phyloP scores from a whole-genome alignment of 2,329 filamentous ascomycete species.

The Calonectria fujianensis region DNA sequence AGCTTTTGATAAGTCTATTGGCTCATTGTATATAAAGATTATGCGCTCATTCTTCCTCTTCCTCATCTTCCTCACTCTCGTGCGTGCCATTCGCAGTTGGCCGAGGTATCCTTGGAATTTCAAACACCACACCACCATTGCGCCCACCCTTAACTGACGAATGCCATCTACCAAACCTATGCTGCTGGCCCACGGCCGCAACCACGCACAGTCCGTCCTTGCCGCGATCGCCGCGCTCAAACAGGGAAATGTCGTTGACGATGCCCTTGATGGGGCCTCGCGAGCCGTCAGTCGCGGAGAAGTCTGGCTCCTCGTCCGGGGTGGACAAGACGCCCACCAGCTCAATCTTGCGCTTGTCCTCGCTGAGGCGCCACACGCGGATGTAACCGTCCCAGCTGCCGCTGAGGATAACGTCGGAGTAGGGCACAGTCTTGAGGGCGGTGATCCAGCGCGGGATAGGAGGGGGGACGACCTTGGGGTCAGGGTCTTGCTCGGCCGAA shows the following conservation, averaged over 20 bases:
- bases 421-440: constrained; percentile 88
- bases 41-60: constrained; percentile 49
- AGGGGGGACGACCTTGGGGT: constrained; percentile 74
- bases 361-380: constrained; percentile 87
- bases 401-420: constrained; percentile 91
- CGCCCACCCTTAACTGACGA: constrained; percentile 74
- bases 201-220: constrained; percentile 88
- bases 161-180: constrained; percentile 90
- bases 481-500: constrained; percentile 82
- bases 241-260: constrained; percentile 90
- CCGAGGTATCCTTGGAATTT: constrained; percentile 76
- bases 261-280: constrained; percentile 78
- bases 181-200: constrained; percentile 90
- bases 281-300: constrained; percentile 56
- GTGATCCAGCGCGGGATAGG: constrained; percentile 92
- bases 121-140: constrained; percentile 92
- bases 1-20: constrained; percentile 50
- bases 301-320: constrained; percentile 47
- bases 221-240: constrained; percentile 87
- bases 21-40: constrained; percentile 52
- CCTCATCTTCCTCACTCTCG: constrained; percentile 49
- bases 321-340: constrained; percentile 79
- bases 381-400: constrained; percentile 95
- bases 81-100: constrained; percentile 59
- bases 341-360: constrained; percentile 88